Base-by-base conservation (phyloP, 2,329 filamentous ascomycete species). In the Microdochium nivale region DNA sequence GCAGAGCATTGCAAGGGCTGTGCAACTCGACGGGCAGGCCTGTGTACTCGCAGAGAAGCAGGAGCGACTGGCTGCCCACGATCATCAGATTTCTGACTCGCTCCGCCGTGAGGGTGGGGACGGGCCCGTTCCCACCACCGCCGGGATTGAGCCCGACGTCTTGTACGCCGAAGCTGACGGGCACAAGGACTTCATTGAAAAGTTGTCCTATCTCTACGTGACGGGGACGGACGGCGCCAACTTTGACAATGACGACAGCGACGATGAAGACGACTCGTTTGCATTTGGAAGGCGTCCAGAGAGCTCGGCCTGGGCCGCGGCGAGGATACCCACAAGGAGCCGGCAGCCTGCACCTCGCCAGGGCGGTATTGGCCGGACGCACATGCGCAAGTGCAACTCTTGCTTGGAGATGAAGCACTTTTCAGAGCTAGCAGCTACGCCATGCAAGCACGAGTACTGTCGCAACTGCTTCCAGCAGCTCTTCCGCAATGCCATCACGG, bases 401-500 rank as follows among this genome's bases (percentile, higher is more conserved):
- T 63, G 61, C 14, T 25, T 47, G 24, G 54, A 59, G 1, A 16
- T 13, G 10, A 55, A 49, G 19, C 51, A 56, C 16, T 53, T 52
- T 25, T 19, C n/a, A 0, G 27, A 57, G 2, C 19, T 64, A 2
- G 51, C 51, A 10, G 46, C 46, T 21, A 56, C 54, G 10, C 62
- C 61, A n/a, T 65, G 61, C 30, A 2, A 35, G 2, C 77, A 84
- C 54, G 58, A 70, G 2, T 84, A 81, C 60, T 84, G 80, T 56
- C 59, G 60, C 0, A 55, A 54, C 1, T 84, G 81, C 57, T 56
- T 83, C 0, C 57, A 58, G 2, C 51, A 54, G 0, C 68, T 81
- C 0, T 77, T 83, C 59, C n/a, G 53, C 1, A 51, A 59, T 0
- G 67, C 75, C 0, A 66, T 77, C 23, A 63, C 52, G 0, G 75